Percentiles rank a stretch among this genome's conserved stretches.
Conservation (phyloP, 257 asterid genomes). For the Solanum chmielewskii region DNA sequence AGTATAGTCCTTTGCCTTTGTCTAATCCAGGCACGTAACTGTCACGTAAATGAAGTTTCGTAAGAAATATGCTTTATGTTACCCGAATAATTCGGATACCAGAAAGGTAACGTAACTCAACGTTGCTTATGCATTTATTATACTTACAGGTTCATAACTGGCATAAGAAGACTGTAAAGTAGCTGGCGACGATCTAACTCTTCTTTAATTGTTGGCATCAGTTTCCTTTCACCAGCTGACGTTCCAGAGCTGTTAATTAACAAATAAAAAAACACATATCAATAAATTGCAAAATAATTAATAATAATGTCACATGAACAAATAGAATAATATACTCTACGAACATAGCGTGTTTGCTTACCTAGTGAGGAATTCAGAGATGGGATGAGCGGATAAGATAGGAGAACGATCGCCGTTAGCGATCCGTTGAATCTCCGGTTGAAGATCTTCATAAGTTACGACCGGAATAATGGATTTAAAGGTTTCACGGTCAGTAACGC, state of each 20-base stretch:
- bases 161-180: constrained; percentile 94
- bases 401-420: constrained; percentile 89
- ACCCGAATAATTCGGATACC: neutral
- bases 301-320: neutral
- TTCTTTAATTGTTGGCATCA: constrained; percentile 89
- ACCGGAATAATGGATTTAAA: constrained; percentile 67
- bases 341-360: neutral
- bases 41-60: constrained; percentile 17
- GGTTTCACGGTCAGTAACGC: constrained; percentile 50
- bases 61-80: constrained; percentile 3
- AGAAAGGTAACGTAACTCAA: neutral
- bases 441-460: constrained; percentile 88
- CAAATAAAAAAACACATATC: neutral
- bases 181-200: constrained; percentile 94
- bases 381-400: constrained; percentile 73
- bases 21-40: constrained; percentile 88
- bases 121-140: neutral
- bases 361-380: constrained; percentile 98
- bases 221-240: constrained; percentile 94
- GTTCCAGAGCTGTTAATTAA: constrained; percentile 53
- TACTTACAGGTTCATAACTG: constrained; percentile 94
- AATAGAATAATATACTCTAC: neutral
- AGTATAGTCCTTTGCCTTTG: constrained; percentile 90
- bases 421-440: constrained; percentile 74
- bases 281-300: neutral